Percentiles rank a stretch among this genome's conserved stretches.
phyloP scores from a whole-genome alignment of 495 filamentous ascomycete species.

The Tuber umbilicatum region DNA sequence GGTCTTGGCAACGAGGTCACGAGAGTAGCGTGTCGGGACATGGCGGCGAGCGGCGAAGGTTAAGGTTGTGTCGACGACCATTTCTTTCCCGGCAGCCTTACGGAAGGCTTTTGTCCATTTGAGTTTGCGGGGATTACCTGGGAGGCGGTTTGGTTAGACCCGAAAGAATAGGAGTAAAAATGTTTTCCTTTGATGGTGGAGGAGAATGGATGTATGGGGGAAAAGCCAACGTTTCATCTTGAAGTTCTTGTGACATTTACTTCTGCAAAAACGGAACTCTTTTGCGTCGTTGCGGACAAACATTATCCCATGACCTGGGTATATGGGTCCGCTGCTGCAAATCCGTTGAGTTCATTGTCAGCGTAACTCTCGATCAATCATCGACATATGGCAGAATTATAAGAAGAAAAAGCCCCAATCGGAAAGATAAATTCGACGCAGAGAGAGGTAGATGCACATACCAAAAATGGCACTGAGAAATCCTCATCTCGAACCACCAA shows the following conservation, averaged over 20 bases:
- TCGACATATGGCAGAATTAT: not conserved
- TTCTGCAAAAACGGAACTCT: conserved; percentile 66
- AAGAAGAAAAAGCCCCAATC: not conserved
- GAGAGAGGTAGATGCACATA: not conserved
- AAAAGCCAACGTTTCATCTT: conserved; percentile 83
- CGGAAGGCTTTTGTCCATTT: conserved; percentile 84
- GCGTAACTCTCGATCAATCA: not conserved
- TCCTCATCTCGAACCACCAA: conserved; percentile 23
- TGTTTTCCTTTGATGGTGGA: not conserved
- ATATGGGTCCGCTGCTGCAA: conserved; percentile 53
- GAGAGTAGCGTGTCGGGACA: conserved; percentile 89
- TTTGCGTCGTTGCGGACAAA: conserved; percentile 69
- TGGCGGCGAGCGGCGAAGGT: conserved; percentile 88
- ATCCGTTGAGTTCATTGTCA: conserved; percentile 9
- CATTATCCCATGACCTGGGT: conserved; percentile 84
- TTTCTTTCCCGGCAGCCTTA: conserved; percentile 75
- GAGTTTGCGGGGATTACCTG: conserved; percentile 58
- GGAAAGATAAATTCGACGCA: not conserved
- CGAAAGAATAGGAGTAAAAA: not conserved
- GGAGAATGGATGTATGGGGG: not conserved
- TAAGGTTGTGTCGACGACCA: conserved; percentile 90
- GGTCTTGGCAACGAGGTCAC: conserved; percentile 77
- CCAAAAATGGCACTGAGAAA: conserved; percentile 41
- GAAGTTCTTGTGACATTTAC: conserved; percentile 96
- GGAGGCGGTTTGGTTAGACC: not conserved